Evolutionary conservation across 208 protist genomes (phyloP), one percentile per base, ranked within the genome.

Genomic region (Leishmania arabica): DNA sequence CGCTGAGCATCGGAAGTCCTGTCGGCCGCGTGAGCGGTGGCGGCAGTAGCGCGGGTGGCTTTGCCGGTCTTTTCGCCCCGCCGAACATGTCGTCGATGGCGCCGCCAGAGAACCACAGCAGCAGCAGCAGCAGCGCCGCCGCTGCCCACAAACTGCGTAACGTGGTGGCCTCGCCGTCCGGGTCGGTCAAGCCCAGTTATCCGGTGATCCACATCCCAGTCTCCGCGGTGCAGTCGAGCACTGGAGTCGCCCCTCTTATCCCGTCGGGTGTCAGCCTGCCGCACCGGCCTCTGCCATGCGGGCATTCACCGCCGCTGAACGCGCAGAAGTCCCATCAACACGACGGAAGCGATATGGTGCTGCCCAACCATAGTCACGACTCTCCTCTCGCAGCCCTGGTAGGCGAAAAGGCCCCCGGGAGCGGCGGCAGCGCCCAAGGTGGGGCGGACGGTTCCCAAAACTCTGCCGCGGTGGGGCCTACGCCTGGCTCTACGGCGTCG

Each of bases 401-500:
- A 53, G 21, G 11, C 54, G 54, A 60, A 17, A 31, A 19, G 2
- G 34, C 37, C 37, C 47, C 31, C n/a, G 47, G 62, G 54, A 71
- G 49, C 72, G 68, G 66, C 9, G 77, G 47, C 34, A 27, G 40
- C 51, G 34, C 53, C 19, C 47, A 49, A 56, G 34, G 0, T 13
- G 47, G 5, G 42, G 17, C 40, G 66, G 62, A 62, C 17, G 47
- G 60, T 47, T 71, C 81, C 45, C 68, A 76, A n/a, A 78, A 71
- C 62, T 73, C 81, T 21, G 21, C 45, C 42, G 73, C 71, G 27
- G 71, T 60, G 9, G 56, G 21, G 40, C 68, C 24, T 40, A 49
- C 15, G 62, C 3, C 53, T 37, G 60, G 54, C 49, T 85, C 58
- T 58, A 75, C 64, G 49, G 45, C 71, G 21, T 81, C 79, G 19